These are phyloP conservation scores for Microcyclospora pomicola DNA, from an alignment of 2,329 filamentous ascomycete species.

Conservation along the genomic window DNA sequence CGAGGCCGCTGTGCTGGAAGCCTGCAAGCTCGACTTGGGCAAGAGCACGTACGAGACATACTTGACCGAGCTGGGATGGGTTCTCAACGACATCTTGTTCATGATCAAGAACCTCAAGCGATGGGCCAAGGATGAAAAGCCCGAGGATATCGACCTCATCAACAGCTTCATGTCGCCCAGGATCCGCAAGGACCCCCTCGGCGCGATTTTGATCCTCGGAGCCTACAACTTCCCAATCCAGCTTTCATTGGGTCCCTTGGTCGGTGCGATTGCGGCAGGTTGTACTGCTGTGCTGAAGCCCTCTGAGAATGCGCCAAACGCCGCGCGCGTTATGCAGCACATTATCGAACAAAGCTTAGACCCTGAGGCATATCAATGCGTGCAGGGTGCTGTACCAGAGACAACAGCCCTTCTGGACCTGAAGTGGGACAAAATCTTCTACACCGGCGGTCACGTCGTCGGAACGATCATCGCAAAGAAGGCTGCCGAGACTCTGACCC, in stretches of 20 bases:
- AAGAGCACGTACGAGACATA: slow-evolving; percentile 65
- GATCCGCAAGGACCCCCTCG: slow-evolving; percentile 78
- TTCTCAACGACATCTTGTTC: slow-evolving; percentile 68
- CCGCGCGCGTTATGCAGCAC: slow-evolving; percentile 66
- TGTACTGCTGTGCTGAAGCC: slow-evolving; percentile 87
- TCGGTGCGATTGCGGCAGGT: slow-evolving; percentile 84
- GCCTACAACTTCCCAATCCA: slow-evolving; percentile 91
- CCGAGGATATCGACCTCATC: slow-evolving; percentile 53
- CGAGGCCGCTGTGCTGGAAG: slow-evolving; percentile 56
- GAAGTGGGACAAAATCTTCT: slow-evolving; percentile 98
- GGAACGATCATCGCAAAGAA: slow-evolving; percentile 46
- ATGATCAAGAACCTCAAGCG: slow-evolving; percentile 62
- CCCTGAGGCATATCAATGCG: slow-evolving; percentile 55
- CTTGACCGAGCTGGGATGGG: slow-evolving; percentile 63
- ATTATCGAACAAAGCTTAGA: slow-evolving; percentile 67
- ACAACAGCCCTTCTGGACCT: slow-evolving; percentile 68
- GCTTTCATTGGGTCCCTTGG: slow-evolving; percentile 60
- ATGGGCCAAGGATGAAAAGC: slow-evolving; percentile 70
- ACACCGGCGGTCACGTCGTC: slow-evolving; percentile 68
- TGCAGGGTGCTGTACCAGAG: slow-evolving; percentile 72
- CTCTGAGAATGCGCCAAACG: slow-evolving; percentile 64
- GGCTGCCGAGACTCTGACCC: slow-evolving; percentile 49
- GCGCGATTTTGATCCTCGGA: slow-evolving; percentile 67
- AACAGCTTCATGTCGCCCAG: slow-evolving; percentile 58
- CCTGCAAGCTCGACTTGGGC: slow-evolving; percentile 61